A percentile compares a stretch with the other conserved stretches of the same genome.
Evolutionary conservation across 2,329 filamentous ascomycete genomes (phyloP).

Genomic region (Alternaria gaisen): DNA sequence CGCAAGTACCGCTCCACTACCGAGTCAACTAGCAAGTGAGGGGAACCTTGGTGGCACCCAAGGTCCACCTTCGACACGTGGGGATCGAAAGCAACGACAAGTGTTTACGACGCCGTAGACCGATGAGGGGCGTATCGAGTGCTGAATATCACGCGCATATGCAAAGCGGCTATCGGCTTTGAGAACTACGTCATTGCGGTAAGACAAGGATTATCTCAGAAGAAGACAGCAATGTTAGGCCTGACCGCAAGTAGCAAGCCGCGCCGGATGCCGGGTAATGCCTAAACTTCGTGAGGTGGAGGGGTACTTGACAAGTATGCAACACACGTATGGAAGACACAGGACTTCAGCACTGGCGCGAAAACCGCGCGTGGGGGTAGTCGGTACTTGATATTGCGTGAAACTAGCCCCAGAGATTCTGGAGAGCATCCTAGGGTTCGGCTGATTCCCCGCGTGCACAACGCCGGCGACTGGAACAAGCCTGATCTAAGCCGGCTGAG

Average conservation of each 20-base stretch:
- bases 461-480: slow-evolving; percentile 23
- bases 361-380: slow-evolving; percentile 19
- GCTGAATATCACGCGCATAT: slow-evolving; percentile 3
- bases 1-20: slow-evolving; percentile 2
- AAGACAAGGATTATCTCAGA: neutral
- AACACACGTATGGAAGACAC: neutral
- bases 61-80: neutral
- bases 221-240: neutral
- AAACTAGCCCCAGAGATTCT: slow-evolving; percentile 24
- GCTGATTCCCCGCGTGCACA: slow-evolving; percentile 37
- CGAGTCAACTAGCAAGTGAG: neutral
- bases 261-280: slow-evolving; percentile 8
- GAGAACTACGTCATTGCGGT: slow-evolving; percentile 7
- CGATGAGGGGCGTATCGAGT: neutral
- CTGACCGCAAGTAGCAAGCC: slow-evolving; percentile 13
- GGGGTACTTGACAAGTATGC: neutral
- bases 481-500: slow-evolving; percentile 41
- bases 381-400: slow-evolving; percentile 19
- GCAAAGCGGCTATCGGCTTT: neutral
- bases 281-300: neutral
- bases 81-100: neutral
- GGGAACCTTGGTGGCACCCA: neutral
- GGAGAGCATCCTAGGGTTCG: slow-evolving; percentile 20
- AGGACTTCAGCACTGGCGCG: neutral
- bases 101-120: neutral